Evolutionary conservation across 1,284 basidiomycete species (phyloP).

Genomic region (Phlebopus sp.): DNA sequence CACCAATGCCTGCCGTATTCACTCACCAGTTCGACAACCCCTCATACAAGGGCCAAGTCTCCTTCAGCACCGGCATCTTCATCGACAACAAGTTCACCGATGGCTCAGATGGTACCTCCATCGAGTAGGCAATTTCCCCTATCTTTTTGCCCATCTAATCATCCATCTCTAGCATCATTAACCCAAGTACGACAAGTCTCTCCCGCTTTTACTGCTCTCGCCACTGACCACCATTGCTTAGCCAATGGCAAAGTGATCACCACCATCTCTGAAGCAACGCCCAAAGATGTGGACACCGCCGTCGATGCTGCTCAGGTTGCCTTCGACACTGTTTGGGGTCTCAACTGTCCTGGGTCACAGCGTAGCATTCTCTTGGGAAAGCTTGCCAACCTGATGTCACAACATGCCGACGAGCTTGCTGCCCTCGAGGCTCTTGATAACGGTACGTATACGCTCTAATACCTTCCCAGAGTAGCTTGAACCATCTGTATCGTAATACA

Average conservation of each 20-base stretch:
- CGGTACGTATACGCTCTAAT: conserved; percentile 24
- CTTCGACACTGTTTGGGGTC: conserved; percentile 59
- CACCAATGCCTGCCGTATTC: conserved; percentile 45
- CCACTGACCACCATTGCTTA: conserved; percentile 14
- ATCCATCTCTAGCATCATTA: conserved; percentile 56
- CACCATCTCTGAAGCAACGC: conserved; percentile 64
- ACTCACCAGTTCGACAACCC: conserved; percentile 63
- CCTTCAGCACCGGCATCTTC: conserved; percentile 74
- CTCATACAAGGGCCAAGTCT: conserved; percentile 68
- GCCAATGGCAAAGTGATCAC: conserved; percentile 72
- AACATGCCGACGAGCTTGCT: conserved; percentile 58
- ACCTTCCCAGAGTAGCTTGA: background rate
- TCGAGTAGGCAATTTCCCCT: conserved; percentile 53
- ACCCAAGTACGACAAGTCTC: conserved; percentile 50
- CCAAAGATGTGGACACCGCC: conserved; percentile 73
- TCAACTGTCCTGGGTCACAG: conserved; percentile 44
- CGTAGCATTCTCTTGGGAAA: conserved; percentile 53
- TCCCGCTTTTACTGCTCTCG: too few species aligned
- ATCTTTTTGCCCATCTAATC: conserved; percentile 3
- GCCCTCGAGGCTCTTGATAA: conserved; percentile 58
- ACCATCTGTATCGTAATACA: conserved; percentile 15
- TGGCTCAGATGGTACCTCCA: conserved; percentile 60
- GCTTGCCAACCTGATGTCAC: conserved; percentile 60
- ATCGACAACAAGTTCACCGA: conserved; percentile 80
- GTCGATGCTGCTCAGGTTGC: conserved; percentile 78